These are phyloP conservation scores for Pseudomonodictys pantanalensis DNA, from an alignment of 495 filamentous ascomycete genomes.

Conservation along the genomic window DNA sequence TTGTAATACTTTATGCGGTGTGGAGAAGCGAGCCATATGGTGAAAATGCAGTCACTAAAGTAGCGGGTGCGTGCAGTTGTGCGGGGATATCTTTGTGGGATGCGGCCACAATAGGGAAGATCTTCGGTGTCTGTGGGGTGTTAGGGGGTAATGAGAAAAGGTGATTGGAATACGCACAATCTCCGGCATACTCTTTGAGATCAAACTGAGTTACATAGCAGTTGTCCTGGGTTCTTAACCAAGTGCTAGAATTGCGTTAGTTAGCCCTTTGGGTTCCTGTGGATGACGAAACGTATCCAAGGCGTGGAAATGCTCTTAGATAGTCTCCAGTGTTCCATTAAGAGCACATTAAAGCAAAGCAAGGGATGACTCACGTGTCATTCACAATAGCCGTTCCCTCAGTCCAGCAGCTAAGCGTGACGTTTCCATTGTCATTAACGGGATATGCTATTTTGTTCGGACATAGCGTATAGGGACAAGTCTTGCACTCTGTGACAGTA, in stretches of 20 bases:
- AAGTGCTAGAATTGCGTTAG: neutral
- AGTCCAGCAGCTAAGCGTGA: slow-evolving; percentile 7
- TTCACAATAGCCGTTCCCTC: slow-evolving; percentile 2
- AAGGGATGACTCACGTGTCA: slow-evolving; percentile 1
- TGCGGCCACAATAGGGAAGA: slow-evolving; percentile 7
- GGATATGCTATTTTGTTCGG: slow-evolving; percentile 2
- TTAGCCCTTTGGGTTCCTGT: neutral
- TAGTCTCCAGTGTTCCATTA: too few species aligned
- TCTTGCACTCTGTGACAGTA: slow-evolving; percentile 14
- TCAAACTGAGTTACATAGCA: slow-evolving; percentile 18
- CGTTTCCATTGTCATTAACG: neutral
- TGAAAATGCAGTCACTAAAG: neutral
- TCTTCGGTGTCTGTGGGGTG: neutral
- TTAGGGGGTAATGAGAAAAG: neutral
- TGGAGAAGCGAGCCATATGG: neutral
- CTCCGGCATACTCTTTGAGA: slow-evolving; percentile 7
- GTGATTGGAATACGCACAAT: neutral
- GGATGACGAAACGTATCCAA: too few species aligned
- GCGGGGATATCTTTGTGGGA: neutral
- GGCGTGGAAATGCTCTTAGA: too few species aligned
- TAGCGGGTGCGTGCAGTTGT: neutral
- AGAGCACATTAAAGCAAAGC: too few species aligned
- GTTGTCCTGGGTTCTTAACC: slow-evolving; percentile 6
- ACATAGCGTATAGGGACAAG: slow-evolving; percentile 7
- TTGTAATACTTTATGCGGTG: slow-evolving; percentile 5